These are phyloP conservation scores for Scleroderma bovista DNA, from an alignment of 768 basidiomycete species.

Conservation along the genomic window DNA sequence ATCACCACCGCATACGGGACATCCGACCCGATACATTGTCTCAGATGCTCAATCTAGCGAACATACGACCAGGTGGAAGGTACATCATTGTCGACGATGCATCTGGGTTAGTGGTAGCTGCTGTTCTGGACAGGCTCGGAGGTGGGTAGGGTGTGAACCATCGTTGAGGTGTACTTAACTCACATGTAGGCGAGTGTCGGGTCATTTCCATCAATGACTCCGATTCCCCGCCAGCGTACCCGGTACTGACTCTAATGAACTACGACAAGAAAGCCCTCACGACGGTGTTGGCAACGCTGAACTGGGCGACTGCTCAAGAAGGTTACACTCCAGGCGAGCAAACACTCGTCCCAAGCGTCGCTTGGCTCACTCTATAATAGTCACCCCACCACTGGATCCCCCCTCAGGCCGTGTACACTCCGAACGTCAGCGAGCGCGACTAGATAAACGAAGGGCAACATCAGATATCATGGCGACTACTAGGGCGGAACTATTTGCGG, in stretches of 20 bases:
- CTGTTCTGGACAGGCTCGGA: conserved; percentile 81
- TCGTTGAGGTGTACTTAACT: not conserved
- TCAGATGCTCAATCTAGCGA: conserved; percentile 80
- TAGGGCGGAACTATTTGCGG: conserved; percentile 77
- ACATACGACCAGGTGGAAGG: conserved; percentile 79
- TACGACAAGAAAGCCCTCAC: conserved; percentile 53
- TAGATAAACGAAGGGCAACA: conserved; percentile 75
- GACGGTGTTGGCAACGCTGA: conserved; percentile 60
- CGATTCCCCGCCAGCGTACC: conserved; percentile 91
- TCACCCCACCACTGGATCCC: conserved; percentile 55
- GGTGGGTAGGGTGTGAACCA: conserved; percentile 38
- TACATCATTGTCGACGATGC: conserved; percentile 90
- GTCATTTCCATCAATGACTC: conserved; percentile 82
- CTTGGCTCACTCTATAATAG: conserved; percentile 28
- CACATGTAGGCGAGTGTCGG: conserved; percentile 63
- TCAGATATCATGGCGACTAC: conserved; percentile 54
- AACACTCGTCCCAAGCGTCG: not conserved
- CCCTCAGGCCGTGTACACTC: conserved; percentile 56
- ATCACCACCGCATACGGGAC: conserved; percentile 74
- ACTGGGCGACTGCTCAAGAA: conserved; percentile 87
- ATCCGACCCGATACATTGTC: conserved; percentile 85
- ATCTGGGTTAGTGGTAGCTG: conserved; percentile 82
- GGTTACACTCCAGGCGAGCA: conserved; percentile 61
- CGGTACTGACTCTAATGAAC: conserved; percentile 81
- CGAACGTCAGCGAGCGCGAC: conserved; percentile 62